A percentile compares a stretch with the other conserved stretches of the same genome.
These are phyloP conservation scores for Raphanus raphanistrum DNA, from an alignment of 345 rosid species.

Conservation along the genomic window DNA sequence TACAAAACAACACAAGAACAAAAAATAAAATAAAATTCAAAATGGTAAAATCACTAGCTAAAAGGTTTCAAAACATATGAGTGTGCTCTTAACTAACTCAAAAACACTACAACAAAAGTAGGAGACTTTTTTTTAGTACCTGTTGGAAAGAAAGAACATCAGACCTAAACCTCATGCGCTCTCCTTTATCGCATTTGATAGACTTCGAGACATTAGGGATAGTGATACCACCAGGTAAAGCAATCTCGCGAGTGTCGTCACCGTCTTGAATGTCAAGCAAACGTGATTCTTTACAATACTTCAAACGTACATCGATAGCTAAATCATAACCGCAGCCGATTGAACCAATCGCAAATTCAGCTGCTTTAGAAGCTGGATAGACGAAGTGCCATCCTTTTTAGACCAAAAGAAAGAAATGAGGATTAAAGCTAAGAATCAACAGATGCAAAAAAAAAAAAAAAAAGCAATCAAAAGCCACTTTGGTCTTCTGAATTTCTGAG, in stretches of 20 bases:
- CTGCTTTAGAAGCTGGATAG: constrained; percentile 73
- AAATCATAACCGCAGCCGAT: constrained; percentile 92
- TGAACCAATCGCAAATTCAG: constrained; percentile 79
- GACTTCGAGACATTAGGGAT: constrained; percentile 76
- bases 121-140: constrained; percentile 39
- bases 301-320: constrained; percentile 70
- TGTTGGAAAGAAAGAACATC: constrained; percentile 90
- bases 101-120: constrained; percentile 1
- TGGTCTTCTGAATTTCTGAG: neutral
- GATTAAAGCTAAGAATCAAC: constrained; percentile 18
- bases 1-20: constrained; percentile 26
- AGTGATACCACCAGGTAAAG: constrained; percentile 81
- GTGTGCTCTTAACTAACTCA: constrained; percentile 17
- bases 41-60: neutral
- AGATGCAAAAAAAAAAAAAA: neutral
- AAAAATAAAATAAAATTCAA: neutral
- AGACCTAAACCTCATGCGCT: constrained; percentile 77
- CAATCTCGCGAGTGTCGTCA: constrained; percentile 55
- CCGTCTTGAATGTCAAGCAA: constrained; percentile 72
- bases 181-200: constrained; percentile 94
- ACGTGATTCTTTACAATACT: constrained; percentile 49
- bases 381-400: constrained; percentile 63
- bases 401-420: neutral
- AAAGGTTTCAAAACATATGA: neutral
- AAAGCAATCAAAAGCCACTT: constrained; percentile 12